Conservation (phyloP, 2,329 filamentous ascomycete genomes). For the Aspergillus flavus region DNA sequence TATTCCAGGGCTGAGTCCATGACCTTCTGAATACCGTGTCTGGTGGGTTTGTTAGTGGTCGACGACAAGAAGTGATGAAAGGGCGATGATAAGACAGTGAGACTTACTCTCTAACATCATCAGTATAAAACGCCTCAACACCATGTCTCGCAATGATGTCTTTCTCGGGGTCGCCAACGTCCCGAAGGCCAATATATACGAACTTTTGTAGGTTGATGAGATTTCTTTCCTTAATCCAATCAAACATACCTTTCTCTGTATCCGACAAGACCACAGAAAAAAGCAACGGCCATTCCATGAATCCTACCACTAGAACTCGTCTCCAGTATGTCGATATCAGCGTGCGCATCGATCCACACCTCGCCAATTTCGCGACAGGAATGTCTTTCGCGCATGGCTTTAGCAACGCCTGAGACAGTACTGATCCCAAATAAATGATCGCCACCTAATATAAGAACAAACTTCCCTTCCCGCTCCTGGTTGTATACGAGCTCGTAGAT, state of each 20-base stretch:
- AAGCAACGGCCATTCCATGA: conserved; percentile 13
- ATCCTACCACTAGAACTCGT: conserved; percentile 10
- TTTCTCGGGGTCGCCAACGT: too few relatives aligned
- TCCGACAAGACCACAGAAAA: conserved; percentile 8
- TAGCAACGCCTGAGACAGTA: conserved; percentile 6
- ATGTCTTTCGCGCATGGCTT: conserved; percentile 7
- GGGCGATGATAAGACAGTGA: too few relatives aligned
- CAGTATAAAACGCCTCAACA: too few relatives aligned
- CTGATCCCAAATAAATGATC: conserved; percentile 11
- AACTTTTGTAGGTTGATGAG: neutral
- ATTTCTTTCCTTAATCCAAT: conserved; percentile 7
- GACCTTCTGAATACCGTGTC: too few relatives aligned
- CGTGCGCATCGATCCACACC: conserved; percentile 14
- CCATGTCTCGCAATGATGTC: too few relatives aligned
- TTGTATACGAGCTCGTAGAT: neutral
- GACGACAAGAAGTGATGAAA: too few relatives aligned
- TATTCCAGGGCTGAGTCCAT: neutral
- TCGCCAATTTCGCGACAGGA: neutral
- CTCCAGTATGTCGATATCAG: conserved; percentile 13
- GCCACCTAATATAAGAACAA: conserved; percentile 4
- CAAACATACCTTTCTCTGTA: conserved; percentile 1
- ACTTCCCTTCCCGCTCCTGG: neutral
- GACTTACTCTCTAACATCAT: too few relatives aligned
- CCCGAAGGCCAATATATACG: neutral
- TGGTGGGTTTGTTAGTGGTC: too few relatives aligned